Evolutionary conservation across 441 rosid genomes (phyloP).

Genomic region (Manihot esculenta): DNA sequence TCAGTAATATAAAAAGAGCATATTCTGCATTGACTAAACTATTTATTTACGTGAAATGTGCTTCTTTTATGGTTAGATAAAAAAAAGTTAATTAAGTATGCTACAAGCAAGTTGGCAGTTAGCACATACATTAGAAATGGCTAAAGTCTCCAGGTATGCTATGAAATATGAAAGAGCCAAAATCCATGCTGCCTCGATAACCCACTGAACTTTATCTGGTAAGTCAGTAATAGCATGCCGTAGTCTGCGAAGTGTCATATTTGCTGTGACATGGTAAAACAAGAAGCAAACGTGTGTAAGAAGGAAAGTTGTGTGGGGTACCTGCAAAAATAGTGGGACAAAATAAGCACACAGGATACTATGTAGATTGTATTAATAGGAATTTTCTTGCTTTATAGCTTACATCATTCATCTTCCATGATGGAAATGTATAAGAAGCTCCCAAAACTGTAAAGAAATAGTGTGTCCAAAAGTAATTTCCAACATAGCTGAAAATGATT

Average conservation of each 20-base stretch:
- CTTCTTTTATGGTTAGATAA: neutral
- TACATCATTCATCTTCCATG: constrained; percentile 98
- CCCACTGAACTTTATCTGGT: constrained; percentile 67
- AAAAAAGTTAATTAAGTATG: too few species aligned
- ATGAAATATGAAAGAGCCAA: constrained; percentile 89
- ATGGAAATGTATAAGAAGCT: constrained; percentile 95
- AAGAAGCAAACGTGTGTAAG: constrained; percentile 90
- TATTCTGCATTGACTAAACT: neutral
- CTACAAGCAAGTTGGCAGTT: too few species aligned
- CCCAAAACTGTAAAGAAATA: constrained; percentile 96
- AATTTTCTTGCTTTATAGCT: constrained; percentile 27
- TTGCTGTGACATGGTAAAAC: constrained; percentile 87
- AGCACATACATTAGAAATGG: constrained; percentile 80
- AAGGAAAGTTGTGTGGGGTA: constrained; percentile 96
- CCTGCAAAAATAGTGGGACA: constrained; percentile 42
- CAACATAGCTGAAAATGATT: constrained; percentile 85
- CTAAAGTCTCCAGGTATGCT: constrained; percentile 87
- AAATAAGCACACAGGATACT: neutral
- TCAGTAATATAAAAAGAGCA: neutral
- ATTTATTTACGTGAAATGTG: neutral
- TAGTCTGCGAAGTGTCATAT: constrained; percentile 85
- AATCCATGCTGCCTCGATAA: constrained; percentile 77
- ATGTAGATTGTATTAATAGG: constrained; percentile 1
- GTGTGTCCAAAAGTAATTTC: constrained; percentile 98
- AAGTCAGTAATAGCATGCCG: constrained; percentile 60